Conservation (phyloP, 768 basidiomycete species). For the Leccinum imitatum region DNA sequence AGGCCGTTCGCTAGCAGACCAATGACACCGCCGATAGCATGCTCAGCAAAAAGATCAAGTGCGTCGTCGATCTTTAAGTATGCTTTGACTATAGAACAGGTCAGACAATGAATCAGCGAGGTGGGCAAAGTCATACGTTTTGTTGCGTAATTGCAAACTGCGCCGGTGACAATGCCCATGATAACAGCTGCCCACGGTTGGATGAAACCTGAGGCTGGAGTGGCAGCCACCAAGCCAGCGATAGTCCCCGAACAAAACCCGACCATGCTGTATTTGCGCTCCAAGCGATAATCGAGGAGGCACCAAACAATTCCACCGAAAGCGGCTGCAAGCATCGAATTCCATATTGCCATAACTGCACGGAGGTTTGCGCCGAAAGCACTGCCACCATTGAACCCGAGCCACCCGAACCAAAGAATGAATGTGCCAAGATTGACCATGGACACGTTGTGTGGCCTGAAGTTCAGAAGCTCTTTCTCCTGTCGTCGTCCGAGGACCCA, state of each 20-base stretch:
- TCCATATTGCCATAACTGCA: conserved; percentile 83
- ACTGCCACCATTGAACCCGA: conserved; percentile 90
- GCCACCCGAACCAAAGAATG: conserved; percentile 85
- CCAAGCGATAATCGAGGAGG: conserved; percentile 73
- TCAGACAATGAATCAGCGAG: conserved; percentile 11
- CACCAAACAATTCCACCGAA: conserved; percentile 85
- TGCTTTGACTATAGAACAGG: conserved; percentile 55
- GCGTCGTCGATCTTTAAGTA: conserved; percentile 79
- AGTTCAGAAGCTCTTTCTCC: conserved; percentile 70
- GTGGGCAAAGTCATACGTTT: conserved; percentile 50
- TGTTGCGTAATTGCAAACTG: conserved; percentile 80
- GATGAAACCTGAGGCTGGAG: conserved; percentile 83
- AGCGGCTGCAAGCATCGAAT: conserved; percentile 83
- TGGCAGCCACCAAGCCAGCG: conserved; percentile 85
- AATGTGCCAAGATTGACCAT: conserved; percentile 82
- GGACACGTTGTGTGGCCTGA: conserved; percentile 86
- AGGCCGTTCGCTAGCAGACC: conserved; percentile 73
- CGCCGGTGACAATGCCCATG: conserved; percentile 71
- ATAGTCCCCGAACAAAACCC: conserved; percentile 90
- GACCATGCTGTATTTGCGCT: conserved; percentile 85
- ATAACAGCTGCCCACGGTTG: conserved; percentile 76
- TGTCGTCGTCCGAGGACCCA: conserved; percentile 84
- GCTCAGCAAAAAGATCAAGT: conserved; percentile 90
- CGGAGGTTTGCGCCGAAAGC: conserved; percentile 87
- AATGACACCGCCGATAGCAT: conserved; percentile 81